Conservation (phyloP, 208 protist genomes). For the Leishmania guyanensis region DNA sequence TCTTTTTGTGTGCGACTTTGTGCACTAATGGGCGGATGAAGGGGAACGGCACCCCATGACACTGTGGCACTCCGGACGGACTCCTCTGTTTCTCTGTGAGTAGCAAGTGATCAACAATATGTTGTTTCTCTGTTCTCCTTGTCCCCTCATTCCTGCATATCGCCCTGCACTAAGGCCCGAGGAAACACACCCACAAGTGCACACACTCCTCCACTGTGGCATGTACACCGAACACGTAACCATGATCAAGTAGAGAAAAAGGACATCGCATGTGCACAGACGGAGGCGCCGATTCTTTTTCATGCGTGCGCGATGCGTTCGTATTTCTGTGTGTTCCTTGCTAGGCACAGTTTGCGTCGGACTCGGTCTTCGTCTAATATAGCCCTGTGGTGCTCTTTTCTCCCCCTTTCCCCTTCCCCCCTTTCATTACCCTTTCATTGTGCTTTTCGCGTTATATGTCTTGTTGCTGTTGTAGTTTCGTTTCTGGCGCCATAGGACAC, state of each 20-base stretch:
- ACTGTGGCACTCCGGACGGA: not conserved
- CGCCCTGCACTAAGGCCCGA: not conserved
- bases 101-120: not conserved
- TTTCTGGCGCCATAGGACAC: not conserved
- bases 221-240: not conserved
- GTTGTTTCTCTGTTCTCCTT: not conserved
- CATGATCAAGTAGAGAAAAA: not conserved
- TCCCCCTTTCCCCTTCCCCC: not conserved
- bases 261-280: not conserved
- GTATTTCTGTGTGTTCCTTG: not conserved
- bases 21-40: not conserved
- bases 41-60: too few species aligned
- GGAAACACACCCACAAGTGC: not conserved
- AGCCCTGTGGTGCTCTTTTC: not conserved
- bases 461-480: not conserved
- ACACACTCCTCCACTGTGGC: not conserved
- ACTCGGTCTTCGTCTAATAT: not conserved
- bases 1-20: not conserved
- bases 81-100: not conserved
- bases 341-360: not conserved
- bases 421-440: not conserved
- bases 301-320: not conserved
- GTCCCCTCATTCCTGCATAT: not conserved
- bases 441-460: not conserved
- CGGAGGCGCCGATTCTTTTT: too few species aligned